phyloP scores from a whole-genome alignment of 345 rosid genomes.

The Abelmoschus esculentus region DNA sequence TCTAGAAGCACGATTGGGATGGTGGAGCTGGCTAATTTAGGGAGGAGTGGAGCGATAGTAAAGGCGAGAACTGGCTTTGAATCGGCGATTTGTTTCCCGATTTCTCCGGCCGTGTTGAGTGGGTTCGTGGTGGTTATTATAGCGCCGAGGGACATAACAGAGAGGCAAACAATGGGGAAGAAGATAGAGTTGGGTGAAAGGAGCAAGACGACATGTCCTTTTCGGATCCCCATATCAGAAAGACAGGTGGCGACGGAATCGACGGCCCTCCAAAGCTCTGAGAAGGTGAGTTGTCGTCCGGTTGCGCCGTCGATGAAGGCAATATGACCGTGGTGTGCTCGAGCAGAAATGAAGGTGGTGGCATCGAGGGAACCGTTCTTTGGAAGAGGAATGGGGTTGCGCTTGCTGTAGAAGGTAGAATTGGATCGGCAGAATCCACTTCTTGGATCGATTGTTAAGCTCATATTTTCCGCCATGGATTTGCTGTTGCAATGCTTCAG shows the following conservation, averaged over 20 bases:
- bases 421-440: conserved; percentile 63
- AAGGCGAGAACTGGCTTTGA: conserved; percentile 69
- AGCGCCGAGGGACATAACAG: conserved; percentile 93
- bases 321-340: conserved; percentile 56
- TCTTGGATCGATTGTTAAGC: conserved; percentile 24
- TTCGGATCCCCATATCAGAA: conserved; percentile 61
- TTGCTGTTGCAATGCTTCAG: background rate
- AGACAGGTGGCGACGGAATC: conserved; percentile 57
- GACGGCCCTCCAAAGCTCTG: conserved; percentile 64
- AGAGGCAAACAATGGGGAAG: conserved; percentile 85
- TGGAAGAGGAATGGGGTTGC: conserved; percentile 52
- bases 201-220: conserved; percentile 73
- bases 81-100: conserved; percentile 55
- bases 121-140: conserved; percentile 78
- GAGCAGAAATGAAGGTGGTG: conserved; percentile 76
- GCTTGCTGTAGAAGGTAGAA: conserved; percentile 63
- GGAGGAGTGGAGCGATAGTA: conserved; percentile 45
- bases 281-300: conserved; percentile 52
- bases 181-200: conserved; percentile 83
- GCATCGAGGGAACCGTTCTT: conserved; percentile 48
- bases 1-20: conserved; percentile 59
- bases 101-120: conserved; percentile 69
- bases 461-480: conserved; percentile 9
- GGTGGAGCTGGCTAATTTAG: conserved; percentile 42
- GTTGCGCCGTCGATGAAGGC: conserved; percentile 88